A percentile compares a stretch with the other conserved stretches of the same genome.
phyloP scores from a whole-genome alignment of 129 eudicot species.

The Lactuca sativa region DNA sequence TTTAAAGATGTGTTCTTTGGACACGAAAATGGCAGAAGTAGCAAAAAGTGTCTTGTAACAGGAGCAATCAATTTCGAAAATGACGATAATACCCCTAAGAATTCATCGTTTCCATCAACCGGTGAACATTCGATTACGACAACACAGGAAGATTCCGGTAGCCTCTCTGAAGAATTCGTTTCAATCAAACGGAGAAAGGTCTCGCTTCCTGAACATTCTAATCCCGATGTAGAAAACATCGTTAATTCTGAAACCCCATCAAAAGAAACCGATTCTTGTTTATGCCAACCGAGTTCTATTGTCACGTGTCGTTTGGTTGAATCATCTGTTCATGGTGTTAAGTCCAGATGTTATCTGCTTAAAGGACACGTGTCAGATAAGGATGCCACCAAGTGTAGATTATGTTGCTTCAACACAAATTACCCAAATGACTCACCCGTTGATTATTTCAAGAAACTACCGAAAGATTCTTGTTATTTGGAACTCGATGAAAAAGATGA shows the following conservation, averaged over 20 bases:
- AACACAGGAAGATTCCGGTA: constrained; percentile 41
- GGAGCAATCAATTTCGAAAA: constrained; percentile 45
- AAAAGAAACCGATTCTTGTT: constrained; percentile 39
- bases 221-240: constrained; percentile 34
- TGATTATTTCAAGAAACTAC: constrained; percentile 35
- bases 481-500: constrained; percentile 55
- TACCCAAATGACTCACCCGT: constrained; percentile 48
- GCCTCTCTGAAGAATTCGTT: constrained; percentile 31
- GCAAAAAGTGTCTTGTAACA: constrained; percentile 45
- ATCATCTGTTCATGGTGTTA: constrained; percentile 62
- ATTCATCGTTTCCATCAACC: constrained; percentile 39
- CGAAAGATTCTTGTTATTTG: constrained; percentile 46
- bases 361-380: constrained; percentile 43
- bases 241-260: constrained; percentile 34
- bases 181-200: constrained; percentile 51
- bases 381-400: constrained; percentile 28
- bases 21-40: constrained; percentile 36
- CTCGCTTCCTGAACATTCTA: constrained; percentile 46
- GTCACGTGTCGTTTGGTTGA: constrained; percentile 68
- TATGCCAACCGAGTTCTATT: constrained; percentile 29
- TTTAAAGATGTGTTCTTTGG: constrained; percentile 63
- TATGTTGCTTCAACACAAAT: constrained; percentile 26
- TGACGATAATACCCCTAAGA: constrained; percentile 30
- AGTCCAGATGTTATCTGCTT: constrained; percentile 61
- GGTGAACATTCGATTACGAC: constrained; percentile 58